These are phyloP conservation scores for Penicillium turbatum DNA, from an alignment of 495 filamentous ascomycete genomes.

Conservation along the genomic window DNA sequence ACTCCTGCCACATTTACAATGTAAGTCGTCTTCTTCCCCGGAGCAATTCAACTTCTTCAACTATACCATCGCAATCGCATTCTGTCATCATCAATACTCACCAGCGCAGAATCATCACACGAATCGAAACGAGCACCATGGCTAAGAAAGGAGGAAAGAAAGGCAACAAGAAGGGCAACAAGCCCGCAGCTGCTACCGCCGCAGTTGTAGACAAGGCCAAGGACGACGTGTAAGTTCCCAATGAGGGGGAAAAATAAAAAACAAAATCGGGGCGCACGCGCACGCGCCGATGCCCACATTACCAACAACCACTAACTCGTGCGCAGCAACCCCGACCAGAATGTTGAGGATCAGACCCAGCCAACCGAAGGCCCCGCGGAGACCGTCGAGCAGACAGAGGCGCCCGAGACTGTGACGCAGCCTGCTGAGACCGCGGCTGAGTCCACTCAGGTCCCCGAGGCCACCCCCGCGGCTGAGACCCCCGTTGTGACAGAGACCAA, in stretches of 20 bases:
- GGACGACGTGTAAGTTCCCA: conserved; percentile 40
- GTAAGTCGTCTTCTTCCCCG: conserved; percentile 9
- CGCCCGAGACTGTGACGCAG: conserved; percentile 18
- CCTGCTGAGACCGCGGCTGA: conserved; percentile 19
- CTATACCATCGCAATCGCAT: background rate
- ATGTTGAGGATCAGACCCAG: conserved; percentile 39
- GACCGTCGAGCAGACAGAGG: conserved; percentile 8
- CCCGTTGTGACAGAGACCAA: conserved; percentile 18
- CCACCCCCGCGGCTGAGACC: conserved; percentile 10
- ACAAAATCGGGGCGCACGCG: conserved; percentile 10
- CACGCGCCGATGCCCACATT: conserved; percentile 2
- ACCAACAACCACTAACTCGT: background rate
- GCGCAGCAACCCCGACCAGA: conserved; percentile 31
- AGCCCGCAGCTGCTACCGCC: conserved; percentile 27
- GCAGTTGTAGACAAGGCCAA: conserved; percentile 19
- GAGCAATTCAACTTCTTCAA: conserved; percentile 3
- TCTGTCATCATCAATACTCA: conserved; percentile 10
- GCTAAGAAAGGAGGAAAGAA: conserved; percentile 46
- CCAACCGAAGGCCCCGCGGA: conserved; percentile 32
- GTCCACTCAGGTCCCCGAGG: conserved; percentile 20
- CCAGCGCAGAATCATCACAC: conserved; percentile 13
- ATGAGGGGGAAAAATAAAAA: background rate
- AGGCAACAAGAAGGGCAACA: conserved; percentile 35
- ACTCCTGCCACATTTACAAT: background rate
- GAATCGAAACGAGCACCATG: conserved; percentile 30